phyloP scores from a whole-genome alignment of 2,329 filamentous ascomycete species.

The Arthrobotrys iridis region DNA sequence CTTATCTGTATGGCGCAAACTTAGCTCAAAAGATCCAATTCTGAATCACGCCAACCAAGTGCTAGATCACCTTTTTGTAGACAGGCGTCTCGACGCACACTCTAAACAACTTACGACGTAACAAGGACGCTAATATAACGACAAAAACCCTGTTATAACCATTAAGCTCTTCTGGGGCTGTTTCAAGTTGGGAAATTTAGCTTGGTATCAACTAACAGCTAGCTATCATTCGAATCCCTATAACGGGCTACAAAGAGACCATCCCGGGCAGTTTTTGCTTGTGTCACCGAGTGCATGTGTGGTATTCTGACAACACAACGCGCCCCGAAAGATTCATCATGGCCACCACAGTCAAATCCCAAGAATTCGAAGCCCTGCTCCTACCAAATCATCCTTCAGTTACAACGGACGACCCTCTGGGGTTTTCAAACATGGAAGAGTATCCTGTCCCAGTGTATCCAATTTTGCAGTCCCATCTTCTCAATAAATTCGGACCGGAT shows the following conservation, averaged over 20 bases:
- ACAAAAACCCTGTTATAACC: background rate
- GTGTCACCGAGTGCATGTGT: slow-evolving; percentile 20
- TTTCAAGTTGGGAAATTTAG: background rate
- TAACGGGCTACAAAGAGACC: no score
- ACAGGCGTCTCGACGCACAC: slow-evolving; percentile 8
- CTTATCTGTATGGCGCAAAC: slow-evolving; percentile 9
- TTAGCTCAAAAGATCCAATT: slow-evolving; percentile 14
- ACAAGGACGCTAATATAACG: background rate
- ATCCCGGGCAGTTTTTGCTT: no score
- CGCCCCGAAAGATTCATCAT: background rate
- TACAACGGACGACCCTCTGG: slow-evolving; percentile 40
- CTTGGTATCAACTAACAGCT: background rate
- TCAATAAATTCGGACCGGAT: slow-evolving; percentile 4
- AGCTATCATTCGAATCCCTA: no score
- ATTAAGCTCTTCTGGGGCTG: background rate
- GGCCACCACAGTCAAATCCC: background rate
- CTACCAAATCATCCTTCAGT: slow-evolving; percentile 32
- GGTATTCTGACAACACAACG: slow-evolving; percentile 48
- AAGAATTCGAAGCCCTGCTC: background rate
- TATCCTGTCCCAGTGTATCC: slow-evolving; percentile 11
- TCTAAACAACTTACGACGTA: background rate
- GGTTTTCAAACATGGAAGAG: slow-evolving; percentile 25
- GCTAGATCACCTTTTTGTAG: slow-evolving; percentile 18
- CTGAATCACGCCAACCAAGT: slow-evolving; percentile 17
- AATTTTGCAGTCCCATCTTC: slow-evolving; percentile 33